Base-by-base conservation (phyloP, 768 basidiomycete species). In the Boletus rubropictus region DNA sequence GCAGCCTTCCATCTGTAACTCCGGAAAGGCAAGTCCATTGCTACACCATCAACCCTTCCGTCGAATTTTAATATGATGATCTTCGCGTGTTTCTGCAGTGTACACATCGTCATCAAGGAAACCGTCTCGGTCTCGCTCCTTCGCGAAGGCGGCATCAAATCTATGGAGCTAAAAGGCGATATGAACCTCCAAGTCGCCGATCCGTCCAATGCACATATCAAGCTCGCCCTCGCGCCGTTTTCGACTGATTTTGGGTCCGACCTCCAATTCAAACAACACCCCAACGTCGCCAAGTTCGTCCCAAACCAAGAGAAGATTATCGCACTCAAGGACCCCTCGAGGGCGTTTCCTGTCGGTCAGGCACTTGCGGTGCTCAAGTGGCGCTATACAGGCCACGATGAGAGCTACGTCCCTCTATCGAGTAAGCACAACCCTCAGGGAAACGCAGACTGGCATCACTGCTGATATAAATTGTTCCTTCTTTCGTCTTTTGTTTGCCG, bases 231-330 rank as follows among this genome's bases (percentile, higher is more conserved):
- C 20, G 68, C 76, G 1, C 68, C 80, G 0, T 68, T 80, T 15
- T 67, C 78, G 12, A 70, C 73, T 10, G 78, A 81, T 51, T 78
- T 84, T 48, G 82, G 76, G 46, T 78, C 77, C 41, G 82, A 78
- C 32, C 69, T 97, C 35, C 92, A 95, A 65, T 96, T 95, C 78
- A 97, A 97, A 69, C 92, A 96, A 56, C 96, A 97, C 59, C 95
- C 95, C 7, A 86, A 96, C 50, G 88, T 97, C 12, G 87, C 82
- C 49, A 95, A 92, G 69, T 90, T 94, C 51, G 72, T 71, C 0
- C 80, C 84, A 10, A 79, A 80, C 49, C 69, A 71, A 66, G 85
- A 79, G 3, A 74, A 87, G 32, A 65, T 84, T 17, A 75, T 98
- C 34, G 83, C 84, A 0, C 72, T 97, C 52, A 96, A 93, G 69